phyloP scores from a whole-genome alignment of 768 basidiomycete species.

The Paxillus rubicundulus region DNA sequence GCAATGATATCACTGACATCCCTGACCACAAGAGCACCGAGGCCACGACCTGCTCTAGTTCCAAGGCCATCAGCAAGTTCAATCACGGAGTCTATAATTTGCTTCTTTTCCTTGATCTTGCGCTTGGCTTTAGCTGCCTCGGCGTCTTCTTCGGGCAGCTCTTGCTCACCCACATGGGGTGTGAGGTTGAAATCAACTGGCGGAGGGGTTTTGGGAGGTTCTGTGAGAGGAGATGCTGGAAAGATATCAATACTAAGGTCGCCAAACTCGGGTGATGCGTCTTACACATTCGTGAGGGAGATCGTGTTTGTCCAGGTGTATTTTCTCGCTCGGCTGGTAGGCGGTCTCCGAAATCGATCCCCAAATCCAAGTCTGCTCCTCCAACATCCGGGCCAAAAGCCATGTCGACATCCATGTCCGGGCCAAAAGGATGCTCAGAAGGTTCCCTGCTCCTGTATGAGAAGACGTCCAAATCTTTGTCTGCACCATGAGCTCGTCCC shows the following conservation, averaged over 20 bases:
- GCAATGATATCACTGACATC: constrained; percentile 71
- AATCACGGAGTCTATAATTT: constrained; percentile 87
- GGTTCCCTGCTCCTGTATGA: constrained; percentile 61
- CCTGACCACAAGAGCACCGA: constrained; percentile 51
- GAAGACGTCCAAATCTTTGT: constrained; percentile 60
- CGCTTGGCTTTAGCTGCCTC: constrained; percentile 42
- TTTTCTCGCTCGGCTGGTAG: constrained; percentile 45
- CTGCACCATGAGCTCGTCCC: constrained; percentile 41
- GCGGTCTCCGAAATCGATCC: constrained; percentile 67
- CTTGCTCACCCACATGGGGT: constrained; percentile 45
- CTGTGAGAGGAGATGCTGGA: constrained; percentile 73
- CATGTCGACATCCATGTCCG: constrained; percentile 51
- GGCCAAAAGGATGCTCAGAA: constrained; percentile 65
- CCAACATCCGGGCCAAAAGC: constrained; percentile 49
- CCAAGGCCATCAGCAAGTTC: constrained; percentile 72
- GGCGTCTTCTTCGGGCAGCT: constrained; percentile 37
- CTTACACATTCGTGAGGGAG: constrained; percentile 70
- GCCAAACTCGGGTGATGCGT: constrained; percentile 7
- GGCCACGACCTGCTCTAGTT: constrained; percentile 52
- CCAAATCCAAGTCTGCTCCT: constrained; percentile 61
- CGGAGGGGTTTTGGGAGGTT: constrained; percentile 75
- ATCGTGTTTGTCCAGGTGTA: constrained; percentile 58
- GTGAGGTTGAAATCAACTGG: constrained; percentile 50
- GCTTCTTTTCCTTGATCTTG: constrained; percentile 73
- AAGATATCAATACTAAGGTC: constrained; percentile 8